Conservation (phyloP, 2,329 filamentous ascomycete species). For the Pyricularia grisea region DNA sequence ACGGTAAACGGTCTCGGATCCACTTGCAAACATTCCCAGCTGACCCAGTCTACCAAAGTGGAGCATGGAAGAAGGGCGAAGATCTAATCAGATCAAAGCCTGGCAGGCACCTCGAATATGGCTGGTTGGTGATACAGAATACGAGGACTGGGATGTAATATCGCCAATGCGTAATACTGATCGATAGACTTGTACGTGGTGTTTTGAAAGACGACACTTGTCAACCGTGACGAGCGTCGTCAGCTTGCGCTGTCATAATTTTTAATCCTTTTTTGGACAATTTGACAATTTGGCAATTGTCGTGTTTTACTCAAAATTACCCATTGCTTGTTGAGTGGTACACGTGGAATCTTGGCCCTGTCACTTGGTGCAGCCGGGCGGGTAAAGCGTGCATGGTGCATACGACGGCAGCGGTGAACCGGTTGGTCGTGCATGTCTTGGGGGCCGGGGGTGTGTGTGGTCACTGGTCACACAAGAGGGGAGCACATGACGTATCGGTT, state of each 20-base stretch:
- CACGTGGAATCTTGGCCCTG: background rate
- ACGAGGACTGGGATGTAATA: too few relatives aligned
- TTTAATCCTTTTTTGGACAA: too few relatives aligned
- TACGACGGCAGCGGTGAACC: background rate
- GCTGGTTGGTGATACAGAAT: too few relatives aligned
- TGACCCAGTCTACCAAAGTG: too few relatives aligned
- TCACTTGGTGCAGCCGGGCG: background rate
- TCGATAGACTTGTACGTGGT: background rate
- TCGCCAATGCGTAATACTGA: background rate
- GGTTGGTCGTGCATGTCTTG: background rate
- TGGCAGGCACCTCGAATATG: too few relatives aligned
- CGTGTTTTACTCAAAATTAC: background rate
- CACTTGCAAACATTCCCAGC: too few relatives aligned
- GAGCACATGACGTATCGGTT: background rate
- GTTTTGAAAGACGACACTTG: background rate
- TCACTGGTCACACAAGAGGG: background rate
- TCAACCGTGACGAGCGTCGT: background rate
- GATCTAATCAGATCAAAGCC: too few relatives aligned
- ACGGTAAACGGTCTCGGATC: too few relatives aligned
- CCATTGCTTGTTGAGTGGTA: background rate
- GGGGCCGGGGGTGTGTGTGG: too few relatives aligned
- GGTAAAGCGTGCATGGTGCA: background rate
- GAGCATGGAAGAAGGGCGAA: too few relatives aligned
- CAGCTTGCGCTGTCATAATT: background rate
- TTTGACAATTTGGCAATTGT: background rate